Conservation (phyloP, 441 rosid species). For the Mallotus japonicus region DNA sequence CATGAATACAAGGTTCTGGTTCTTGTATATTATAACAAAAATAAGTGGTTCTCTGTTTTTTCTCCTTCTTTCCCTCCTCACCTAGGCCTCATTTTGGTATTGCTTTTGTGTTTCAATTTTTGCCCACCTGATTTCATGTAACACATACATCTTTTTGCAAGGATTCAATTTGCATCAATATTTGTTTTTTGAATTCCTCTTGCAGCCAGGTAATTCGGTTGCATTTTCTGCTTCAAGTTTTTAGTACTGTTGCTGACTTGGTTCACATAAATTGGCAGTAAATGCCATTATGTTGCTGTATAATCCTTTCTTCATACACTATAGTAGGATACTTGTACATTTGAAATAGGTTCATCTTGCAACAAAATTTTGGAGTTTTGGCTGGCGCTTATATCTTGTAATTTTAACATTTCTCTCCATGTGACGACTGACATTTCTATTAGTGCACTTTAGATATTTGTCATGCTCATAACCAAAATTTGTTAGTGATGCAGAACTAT, state of each 20-base stretch:
- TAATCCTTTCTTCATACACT: not conserved
- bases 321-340: not conserved
- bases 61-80: not conserved
- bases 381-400: not conserved
- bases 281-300: not conserved
- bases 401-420: not conserved
- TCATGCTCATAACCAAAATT: slow-evolving; percentile 5
- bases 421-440: not conserved
- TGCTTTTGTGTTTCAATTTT: too few relatives aligned
- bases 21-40: not conserved
- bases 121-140: too few relatives aligned
- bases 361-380: not conserved
- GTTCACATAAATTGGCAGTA: too few relatives aligned
- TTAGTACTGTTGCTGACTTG: not conserved
- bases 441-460: not conserved
- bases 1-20: not conserved
- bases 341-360: not conserved
- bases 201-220: not conserved
- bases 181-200: too few relatives aligned
- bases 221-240: not conserved
- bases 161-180: too few relatives aligned
- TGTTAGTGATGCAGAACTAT: slow-evolving; percentile 25
- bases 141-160: too few relatives aligned
- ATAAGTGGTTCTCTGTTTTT: not conserved
- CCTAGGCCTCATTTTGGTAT: too few relatives aligned